These are phyloP conservation scores for Triangularia verruculosa DNA, from an alignment of 2,329 filamentous ascomycete species.

Conservation along the genomic window DNA sequence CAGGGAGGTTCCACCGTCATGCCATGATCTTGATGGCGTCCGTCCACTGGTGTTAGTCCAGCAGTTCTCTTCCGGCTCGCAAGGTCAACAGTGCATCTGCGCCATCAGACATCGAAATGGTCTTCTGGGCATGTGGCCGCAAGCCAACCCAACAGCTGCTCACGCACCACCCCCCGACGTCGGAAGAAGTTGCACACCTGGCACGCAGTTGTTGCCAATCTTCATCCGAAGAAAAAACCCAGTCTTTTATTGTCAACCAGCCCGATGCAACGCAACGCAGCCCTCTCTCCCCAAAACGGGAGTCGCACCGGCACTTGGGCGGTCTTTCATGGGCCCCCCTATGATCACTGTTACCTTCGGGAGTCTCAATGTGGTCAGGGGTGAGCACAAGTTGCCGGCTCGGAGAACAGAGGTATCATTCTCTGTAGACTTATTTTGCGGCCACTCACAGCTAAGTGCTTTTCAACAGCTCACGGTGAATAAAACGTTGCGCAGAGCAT, in stretches of 20 bases:
- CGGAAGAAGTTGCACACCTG: neutral
- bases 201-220: neutral
- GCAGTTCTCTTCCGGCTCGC: neutral
- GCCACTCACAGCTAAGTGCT: neutral
- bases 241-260: neutral
- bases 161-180: neutral
- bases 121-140: neutral
- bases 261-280: slow-evolving; percentile 7
- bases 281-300: neutral
- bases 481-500: neutral
- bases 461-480: neutral
- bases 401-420: neutral
- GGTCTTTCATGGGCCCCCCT: neutral
- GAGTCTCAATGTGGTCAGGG: neutral
- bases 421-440: neutral
- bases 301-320: slow-evolving; percentile 9
- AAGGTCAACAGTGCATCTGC: neutral
- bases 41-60: neutral
- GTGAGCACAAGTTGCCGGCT: neutral
- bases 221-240: neutral
- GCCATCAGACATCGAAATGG: neutral
- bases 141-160: neutral
- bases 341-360: neutral
- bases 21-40: neutral
- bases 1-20: neutral